Conservation (phyloP, 148 eudicot species). For the Linanthus parryae region DNA sequence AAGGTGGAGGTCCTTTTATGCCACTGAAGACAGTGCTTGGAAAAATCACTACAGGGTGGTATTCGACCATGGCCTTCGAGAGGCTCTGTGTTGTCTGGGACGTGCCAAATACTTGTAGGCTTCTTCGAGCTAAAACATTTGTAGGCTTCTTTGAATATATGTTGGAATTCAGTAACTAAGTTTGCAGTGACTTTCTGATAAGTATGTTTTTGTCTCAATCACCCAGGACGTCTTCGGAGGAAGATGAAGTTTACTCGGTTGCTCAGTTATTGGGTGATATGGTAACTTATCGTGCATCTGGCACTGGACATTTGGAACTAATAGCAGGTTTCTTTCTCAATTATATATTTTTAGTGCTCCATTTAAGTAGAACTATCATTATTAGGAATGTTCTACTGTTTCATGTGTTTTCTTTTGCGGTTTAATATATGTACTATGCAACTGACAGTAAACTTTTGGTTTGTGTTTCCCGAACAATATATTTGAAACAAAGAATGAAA, state of each 20-base stretch:
- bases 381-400: no score
- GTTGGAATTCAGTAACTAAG: neutral
- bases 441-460: no score
- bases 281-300: constrained; percentile 73
- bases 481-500: no score
- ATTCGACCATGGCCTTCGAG: constrained; percentile 79
- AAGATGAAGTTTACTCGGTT: constrained; percentile 75
- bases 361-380: no score
- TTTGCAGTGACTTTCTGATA: neutral
- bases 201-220: constrained; percentile 9
- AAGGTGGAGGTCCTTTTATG: constrained; percentile 77
- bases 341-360: neutral
- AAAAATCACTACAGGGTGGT: constrained; percentile 79
- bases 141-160: no score
- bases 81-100: constrained; percentile 85
- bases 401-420: no score
- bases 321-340: constrained; percentile 58
- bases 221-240: constrained; percentile 48
- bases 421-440: no score
- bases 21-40: constrained; percentile 63
- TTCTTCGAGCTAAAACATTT: no score
- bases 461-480: no score
- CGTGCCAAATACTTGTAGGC: constrained; percentile 73
- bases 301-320: constrained; percentile 74
- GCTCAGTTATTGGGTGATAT: constrained; percentile 73